Percentiles rank a stretch among this genome's conserved stretches.
Conservation (phyloP, 2,329 filamentous ascomycete genomes). For the Botrytis pseudocinerea region DNA sequence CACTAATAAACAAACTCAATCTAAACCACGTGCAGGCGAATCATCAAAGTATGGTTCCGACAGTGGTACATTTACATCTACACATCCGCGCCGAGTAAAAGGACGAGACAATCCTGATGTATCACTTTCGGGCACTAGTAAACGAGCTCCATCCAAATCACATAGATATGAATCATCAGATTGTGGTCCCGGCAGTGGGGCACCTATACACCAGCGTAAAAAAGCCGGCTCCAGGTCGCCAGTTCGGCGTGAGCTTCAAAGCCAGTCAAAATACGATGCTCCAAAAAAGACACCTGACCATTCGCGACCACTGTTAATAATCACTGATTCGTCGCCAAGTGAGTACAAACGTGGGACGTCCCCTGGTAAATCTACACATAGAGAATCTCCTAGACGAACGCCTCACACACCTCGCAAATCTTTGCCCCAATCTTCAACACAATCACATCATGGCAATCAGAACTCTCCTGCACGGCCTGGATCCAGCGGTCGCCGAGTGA, state of each 20-base stretch:
- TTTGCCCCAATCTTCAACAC: not conserved
- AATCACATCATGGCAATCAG: not conserved
- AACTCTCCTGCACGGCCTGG: not conserved
- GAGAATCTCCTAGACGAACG: not conserved
- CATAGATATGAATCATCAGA: too few relatives aligned
- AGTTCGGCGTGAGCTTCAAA: too few relatives aligned
- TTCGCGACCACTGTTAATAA: not conserved
- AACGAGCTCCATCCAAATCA: too few relatives aligned
- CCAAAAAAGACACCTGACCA: too few relatives aligned
- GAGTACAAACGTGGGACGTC: not conserved
- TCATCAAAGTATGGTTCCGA: not conserved
- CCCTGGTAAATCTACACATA: not conserved
- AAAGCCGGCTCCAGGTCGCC: too few relatives aligned
- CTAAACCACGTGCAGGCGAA: not conserved
- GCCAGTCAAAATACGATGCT: not conserved
- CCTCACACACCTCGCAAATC: not conserved
- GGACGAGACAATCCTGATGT: too few relatives aligned
- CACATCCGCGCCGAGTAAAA: too few relatives aligned
- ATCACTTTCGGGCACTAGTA: too few relatives aligned
- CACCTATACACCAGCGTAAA: too few relatives aligned
- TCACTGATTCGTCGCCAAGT: not conserved
- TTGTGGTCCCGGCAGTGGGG: too few relatives aligned
- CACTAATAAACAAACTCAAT: not conserved
- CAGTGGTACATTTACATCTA: too few relatives aligned
- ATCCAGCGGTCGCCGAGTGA: not conserved